Conservation (phyloP, 352 stramenopile species). For the Pythium rhizo-oryzae region DNA sequence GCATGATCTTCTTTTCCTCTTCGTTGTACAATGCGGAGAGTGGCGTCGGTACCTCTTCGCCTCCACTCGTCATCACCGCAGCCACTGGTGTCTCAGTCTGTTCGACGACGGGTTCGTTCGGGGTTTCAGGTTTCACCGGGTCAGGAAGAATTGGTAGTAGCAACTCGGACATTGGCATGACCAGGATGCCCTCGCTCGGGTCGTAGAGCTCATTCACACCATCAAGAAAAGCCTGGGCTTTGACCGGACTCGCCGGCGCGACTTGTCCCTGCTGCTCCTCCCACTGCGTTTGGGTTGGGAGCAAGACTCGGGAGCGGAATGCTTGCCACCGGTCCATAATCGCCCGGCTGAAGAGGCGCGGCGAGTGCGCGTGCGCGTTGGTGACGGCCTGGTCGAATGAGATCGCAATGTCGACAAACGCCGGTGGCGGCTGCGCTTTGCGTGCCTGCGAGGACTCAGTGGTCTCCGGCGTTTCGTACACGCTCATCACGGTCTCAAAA, state of each 20-base stretch:
- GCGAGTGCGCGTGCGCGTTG: conserved; percentile 55
- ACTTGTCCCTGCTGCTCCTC: conserved; percentile 39
- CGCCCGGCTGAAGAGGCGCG: conserved; percentile 43
- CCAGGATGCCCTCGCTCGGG: conserved; percentile 15
- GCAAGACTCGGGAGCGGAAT: conserved; percentile 49
- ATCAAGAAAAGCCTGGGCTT: conserved; percentile 11
- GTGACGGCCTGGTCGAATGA: conserved; percentile 77
- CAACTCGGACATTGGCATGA: conserved; percentile 4
- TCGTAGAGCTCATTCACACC: conserved; percentile 24
- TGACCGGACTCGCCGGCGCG: conserved; percentile 9
- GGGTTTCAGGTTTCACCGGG: not conserved
- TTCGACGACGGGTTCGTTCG: not conserved
- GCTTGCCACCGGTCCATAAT: conserved; percentile 47
- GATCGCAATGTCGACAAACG: conserved; percentile 74
- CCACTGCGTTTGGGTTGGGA: conserved; percentile 69
- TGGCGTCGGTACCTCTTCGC: conserved; percentile 52
- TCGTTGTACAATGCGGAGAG: conserved; percentile 74
- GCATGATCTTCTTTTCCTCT: conserved; percentile 71
- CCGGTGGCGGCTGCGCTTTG: conserved; percentile 31
- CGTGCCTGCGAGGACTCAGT: not conserved
- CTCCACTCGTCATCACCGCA: not conserved
- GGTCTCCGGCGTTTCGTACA: conserved; percentile 32
- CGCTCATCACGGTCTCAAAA: conserved; percentile 44
- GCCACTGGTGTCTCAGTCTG: not conserved
- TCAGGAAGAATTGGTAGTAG: not conserved